phyloP scores from a whole-genome alignment of 2,329 filamentous ascomycete genomes.

The Capronia coronata region DNA sequence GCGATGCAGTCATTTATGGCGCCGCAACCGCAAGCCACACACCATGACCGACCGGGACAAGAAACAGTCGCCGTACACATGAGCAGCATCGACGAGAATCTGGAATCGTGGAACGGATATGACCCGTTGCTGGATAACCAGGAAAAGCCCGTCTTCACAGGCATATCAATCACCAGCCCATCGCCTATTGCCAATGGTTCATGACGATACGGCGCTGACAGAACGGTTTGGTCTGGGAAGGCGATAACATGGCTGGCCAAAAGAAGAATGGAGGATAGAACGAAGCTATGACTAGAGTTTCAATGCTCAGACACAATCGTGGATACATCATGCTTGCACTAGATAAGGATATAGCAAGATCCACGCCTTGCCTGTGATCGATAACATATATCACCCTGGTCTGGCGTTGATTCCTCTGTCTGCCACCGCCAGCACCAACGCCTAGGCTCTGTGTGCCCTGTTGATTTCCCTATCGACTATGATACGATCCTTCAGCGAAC shows the following conservation, averaged over 20 bases:
- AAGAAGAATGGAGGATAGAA: too few relatives aligned
- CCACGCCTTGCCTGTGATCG: too few relatives aligned
- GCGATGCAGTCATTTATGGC: not conserved
- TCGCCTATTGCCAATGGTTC: constrained; percentile 3
- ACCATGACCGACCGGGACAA: not conserved
- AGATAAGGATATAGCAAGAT: too few relatives aligned
- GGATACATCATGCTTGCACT: too few relatives aligned
- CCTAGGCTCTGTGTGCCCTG: too few relatives aligned
- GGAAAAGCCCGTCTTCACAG: not conserved
- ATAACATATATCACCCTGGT: too few relatives aligned
- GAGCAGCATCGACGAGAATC: not conserved
- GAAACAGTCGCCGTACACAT: not conserved
- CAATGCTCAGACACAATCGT: too few relatives aligned
- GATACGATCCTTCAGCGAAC: too few relatives aligned
- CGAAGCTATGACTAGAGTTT: too few relatives aligned
- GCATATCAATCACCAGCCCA: not conserved
- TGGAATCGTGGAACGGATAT: not conserved
- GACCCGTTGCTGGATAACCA: not conserved
- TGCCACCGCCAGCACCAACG: too few relatives aligned
- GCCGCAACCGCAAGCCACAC: not conserved
- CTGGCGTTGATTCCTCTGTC: too few relatives aligned
- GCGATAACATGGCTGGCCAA: not conserved
- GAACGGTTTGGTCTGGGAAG: not conserved
- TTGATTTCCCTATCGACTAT: not conserved
- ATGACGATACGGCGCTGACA: not conserved